Evolutionary conservation across 2,329 filamentous ascomycete genomes (phyloP).

Genomic region (Chrysoporthe puriensis): DNA sequence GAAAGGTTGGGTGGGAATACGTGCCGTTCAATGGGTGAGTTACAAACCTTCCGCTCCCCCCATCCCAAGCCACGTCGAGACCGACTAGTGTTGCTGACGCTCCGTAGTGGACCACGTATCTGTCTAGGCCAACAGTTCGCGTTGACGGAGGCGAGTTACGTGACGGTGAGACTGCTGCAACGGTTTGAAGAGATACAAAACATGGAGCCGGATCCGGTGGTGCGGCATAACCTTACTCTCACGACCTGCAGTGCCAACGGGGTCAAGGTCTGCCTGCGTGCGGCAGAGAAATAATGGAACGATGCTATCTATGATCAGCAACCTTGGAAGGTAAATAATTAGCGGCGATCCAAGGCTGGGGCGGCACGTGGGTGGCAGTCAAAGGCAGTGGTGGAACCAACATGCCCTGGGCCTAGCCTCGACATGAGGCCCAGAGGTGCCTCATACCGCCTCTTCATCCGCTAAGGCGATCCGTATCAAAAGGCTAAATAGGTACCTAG

Average conservation of each 20-base stretch:
- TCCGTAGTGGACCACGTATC: conserved; percentile 40
- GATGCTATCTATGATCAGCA: not conserved
- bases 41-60: too few relatives aligned
- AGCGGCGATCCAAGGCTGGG: too few relatives aligned
- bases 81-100: not conserved
- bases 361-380: too few relatives aligned
- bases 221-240: conserved; percentile 35
- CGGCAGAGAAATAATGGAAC: conserved; percentile 5
- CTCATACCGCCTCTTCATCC: not conserved
- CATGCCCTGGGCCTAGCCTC: too few relatives aligned
- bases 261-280: conserved; percentile 31
- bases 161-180: conserved; percentile 42
- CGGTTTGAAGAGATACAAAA: conserved; percentile 37
- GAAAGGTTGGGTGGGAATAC: conserved; percentile 43
- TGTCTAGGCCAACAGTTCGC: conserved; percentile 50
- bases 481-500: not conserved
- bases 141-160: conserved; percentile 43
- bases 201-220: conserved; percentile 29
- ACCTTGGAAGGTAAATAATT: too few relatives aligned
- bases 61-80: not conserved
- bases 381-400: too few relatives aligned
- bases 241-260: conserved; percentile 35
- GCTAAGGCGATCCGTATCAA: not conserved
- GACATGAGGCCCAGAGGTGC: not conserved
- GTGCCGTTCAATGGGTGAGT: conserved; percentile 46